A percentile compares a stretch with the other conserved stretches of the same genome.
Evolutionary conservation across 2,329 filamentous ascomycete genomes (phyloP).

Genomic region (Botrytis sinoallii): DNA sequence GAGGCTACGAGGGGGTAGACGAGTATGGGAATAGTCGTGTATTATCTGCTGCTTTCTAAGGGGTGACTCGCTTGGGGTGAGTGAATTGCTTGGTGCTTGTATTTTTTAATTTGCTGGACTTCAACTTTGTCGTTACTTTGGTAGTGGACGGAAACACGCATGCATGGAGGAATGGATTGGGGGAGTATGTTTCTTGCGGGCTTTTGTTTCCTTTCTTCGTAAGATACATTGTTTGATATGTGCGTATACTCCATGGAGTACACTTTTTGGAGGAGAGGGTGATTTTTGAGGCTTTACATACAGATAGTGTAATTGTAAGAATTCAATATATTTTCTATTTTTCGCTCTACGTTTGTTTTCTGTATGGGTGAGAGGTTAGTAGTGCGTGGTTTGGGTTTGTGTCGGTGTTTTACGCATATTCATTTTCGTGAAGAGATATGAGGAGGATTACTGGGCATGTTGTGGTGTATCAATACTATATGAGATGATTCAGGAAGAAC

Average conservation of each 20-base stretch:
- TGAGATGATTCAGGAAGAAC: neutral
- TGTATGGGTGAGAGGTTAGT: neutral
- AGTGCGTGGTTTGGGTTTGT: neutral
- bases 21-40: neutral
- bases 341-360: neutral
- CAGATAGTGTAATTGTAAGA: conserved; percentile 5
- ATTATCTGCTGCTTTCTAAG: neutral
- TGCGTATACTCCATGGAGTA: neutral
- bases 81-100: neutral
- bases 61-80: neutral
- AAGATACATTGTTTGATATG: neutral
- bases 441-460: neutral
- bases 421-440: neutral
- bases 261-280: neutral
- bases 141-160: neutral
- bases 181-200: neutral
- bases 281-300: neutral
- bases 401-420: neutral
- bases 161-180: neutral
- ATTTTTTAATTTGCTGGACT: neutral
- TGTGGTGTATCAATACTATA: neutral
- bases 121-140: neutral
- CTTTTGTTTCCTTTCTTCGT: neutral
- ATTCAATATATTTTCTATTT: neutral
- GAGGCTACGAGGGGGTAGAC: conserved; percentile 42